A percentile compares a stretch with the other conserved stretches of the same genome.
These are phyloP conservation scores for Lanmaoa rubissima DNA, from an alignment of 768 basidiomycete species.

Conservation along the genomic window DNA sequence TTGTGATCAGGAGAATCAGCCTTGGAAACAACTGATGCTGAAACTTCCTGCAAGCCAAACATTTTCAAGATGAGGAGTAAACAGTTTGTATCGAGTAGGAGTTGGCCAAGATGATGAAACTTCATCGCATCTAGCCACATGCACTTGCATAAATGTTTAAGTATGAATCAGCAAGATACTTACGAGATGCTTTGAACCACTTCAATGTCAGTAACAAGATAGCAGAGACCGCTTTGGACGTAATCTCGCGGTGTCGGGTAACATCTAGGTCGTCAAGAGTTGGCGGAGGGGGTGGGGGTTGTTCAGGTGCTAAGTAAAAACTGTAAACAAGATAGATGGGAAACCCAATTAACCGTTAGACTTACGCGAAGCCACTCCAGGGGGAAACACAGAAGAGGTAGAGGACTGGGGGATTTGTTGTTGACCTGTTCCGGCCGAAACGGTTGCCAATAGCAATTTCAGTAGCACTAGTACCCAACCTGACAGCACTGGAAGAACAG, in stretches of 20 bases:
- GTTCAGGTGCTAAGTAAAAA: conserved; percentile 51
- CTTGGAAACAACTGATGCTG: conserved; percentile 78
- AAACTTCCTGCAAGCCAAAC: conserved; percentile 95
- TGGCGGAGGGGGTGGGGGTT: conserved; percentile 61
- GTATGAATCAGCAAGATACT: conserved; percentile 32
- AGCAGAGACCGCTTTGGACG: conserved; percentile 94
- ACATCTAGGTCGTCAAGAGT: conserved; percentile 92
- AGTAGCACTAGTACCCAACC: conserved; percentile 92
- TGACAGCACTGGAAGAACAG: conserved; percentile 78
- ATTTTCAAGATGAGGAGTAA: conserved; percentile 92
- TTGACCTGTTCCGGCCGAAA: conserved; percentile 69
- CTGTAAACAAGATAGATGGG: neutral
- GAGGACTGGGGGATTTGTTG: conserved; percentile 63
- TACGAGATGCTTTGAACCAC: conserved; percentile 99
- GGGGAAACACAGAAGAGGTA: conserved; percentile 68
- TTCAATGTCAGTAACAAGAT: conserved; percentile 87
- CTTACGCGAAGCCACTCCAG: conserved; percentile 66
- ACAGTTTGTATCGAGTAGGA: conserved; percentile 93
- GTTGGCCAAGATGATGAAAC: conserved; percentile 96
- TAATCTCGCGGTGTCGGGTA: conserved; percentile 93
- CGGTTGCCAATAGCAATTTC: conserved; percentile 89
- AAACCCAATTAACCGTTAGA: neutral
- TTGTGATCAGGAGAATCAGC: conserved; percentile 87
- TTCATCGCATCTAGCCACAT: conserved; percentile 86
- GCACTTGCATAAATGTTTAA: neutral